Conservation (phyloP, 2,329 filamentous ascomycete genomes). For the Xylaria sp. region DNA sequence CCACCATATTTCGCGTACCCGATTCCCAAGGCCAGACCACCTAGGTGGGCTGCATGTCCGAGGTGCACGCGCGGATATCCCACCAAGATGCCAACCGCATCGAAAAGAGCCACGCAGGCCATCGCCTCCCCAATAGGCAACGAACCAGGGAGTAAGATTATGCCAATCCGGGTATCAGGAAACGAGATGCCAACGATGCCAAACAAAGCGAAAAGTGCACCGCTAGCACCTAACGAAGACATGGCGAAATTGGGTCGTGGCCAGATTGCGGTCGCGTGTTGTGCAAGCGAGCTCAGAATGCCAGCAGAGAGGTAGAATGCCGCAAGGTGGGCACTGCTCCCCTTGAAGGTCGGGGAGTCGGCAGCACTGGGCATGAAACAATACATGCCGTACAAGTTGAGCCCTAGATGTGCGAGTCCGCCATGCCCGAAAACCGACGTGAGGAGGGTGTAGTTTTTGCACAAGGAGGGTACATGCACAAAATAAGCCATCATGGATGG, state of each 20-base stretch:
- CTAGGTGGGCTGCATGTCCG: slow-evolving; percentile 42
- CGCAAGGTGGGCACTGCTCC: slow-evolving; percentile 40
- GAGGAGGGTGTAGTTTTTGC: slow-evolving; percentile 43
- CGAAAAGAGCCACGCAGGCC: slow-evolving; percentile 36
- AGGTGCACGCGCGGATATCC: slow-evolving; percentile 32
- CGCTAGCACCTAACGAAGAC: slow-evolving; percentile 39
- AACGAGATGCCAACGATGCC: slow-evolving; percentile 37
- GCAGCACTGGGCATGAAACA: slow-evolving; percentile 33
- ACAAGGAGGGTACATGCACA: slow-evolving; percentile 33
- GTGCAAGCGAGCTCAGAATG: slow-evolving; percentile 41
- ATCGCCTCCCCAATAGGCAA: slow-evolving; percentile 31
- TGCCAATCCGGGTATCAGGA: slow-evolving; percentile 37
- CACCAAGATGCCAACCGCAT: slow-evolving; percentile 42
- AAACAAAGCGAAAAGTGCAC: slow-evolving; percentile 43
- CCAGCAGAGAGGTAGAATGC: slow-evolving; percentile 47
- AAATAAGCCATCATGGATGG: slow-evolving; percentile 28
- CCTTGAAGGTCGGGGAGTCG: slow-evolving; percentile 33
- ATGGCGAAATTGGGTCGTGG: slow-evolving; percentile 25
- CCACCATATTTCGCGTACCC: slow-evolving; percentile 43
- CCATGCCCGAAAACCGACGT: slow-evolving; percentile 44
- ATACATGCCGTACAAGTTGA: slow-evolving; percentile 42
- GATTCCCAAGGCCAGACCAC: slow-evolving; percentile 40
- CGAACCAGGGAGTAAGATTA: slow-evolving; percentile 40
- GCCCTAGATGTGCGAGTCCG: slow-evolving; percentile 34
- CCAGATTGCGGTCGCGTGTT: slow-evolving; percentile 38